Evolutionary conservation across 2,329 filamentous ascomycete genomes (phyloP).

Genomic region (Botryosphaeria agaves): DNA sequence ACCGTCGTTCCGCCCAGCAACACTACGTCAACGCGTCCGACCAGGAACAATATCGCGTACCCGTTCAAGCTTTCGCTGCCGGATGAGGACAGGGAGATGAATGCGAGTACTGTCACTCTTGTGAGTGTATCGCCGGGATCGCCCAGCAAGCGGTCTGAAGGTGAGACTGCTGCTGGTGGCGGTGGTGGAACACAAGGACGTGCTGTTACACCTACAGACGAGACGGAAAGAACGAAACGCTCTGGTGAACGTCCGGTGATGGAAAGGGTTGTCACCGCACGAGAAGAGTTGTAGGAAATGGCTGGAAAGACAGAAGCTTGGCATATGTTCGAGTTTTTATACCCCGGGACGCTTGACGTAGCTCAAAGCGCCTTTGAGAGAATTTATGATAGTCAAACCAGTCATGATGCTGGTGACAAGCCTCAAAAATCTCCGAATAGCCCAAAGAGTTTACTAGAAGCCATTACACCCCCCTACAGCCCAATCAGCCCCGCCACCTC

Average conservation of each 20-base stretch:
- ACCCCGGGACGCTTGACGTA: no score
- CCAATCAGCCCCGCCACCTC: slow-evolving; percentile 27
- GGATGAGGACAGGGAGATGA: slow-evolving; percentile 27
- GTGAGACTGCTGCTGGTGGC: slow-evolving; percentile 1
- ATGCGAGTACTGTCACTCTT: slow-evolving; percentile 54
- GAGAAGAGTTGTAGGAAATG: slow-evolving; percentile 22
- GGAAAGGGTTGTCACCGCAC: slow-evolving; percentile 38
- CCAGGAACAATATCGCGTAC: slow-evolving; percentile 50
- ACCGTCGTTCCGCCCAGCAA: slow-evolving; percentile 28
- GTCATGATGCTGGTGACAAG: no score
- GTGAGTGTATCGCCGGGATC: slow-evolving; percentile 14
- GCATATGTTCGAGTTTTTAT: no score
- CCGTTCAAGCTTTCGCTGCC: slow-evolving; percentile 51
- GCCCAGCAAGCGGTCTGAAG: slow-evolving; percentile 4
- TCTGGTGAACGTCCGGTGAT: slow-evolving; percentile 25
- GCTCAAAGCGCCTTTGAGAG: no score
- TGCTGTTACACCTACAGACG: slow-evolving; percentile 4
- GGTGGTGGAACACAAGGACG: slow-evolving; percentile 1
- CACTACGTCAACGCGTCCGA: slow-evolving; percentile 44
- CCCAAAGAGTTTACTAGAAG: no score
- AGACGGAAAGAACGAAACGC: no score
- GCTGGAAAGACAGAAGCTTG: no score
- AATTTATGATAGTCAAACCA: no score
- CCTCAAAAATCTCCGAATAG: no score
- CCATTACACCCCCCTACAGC: slow-evolving; percentile 6